Base-by-base conservation (phyloP, 345 rosid genomes). In the Citrus hindsii region DNA sequence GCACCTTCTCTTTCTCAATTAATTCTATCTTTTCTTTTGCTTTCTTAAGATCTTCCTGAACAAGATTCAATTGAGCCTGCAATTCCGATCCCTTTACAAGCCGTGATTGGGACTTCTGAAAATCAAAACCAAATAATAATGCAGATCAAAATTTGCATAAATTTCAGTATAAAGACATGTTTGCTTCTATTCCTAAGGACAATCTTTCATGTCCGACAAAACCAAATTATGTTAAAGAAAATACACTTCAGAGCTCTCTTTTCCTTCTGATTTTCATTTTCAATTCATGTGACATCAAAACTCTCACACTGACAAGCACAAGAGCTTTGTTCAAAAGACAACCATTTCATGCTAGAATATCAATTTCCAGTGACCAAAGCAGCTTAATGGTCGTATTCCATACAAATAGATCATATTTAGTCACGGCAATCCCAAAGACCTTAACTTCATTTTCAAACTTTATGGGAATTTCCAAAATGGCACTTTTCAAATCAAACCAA, bases 31-130 rank as follows among this genome's bases (percentile, higher is more conserved):
- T 83, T 83, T 94, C 97, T 78, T 88, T 96, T 0, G 99, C 92
- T 85, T 89, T 91, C 92, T 94, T 96, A 24, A 94, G 83, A 82
- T 96, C 99, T 78, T 96, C 98, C 90, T 90, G 94, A 64, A 89
- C 84, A 63, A 67, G 85, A 84, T 62, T 86, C 88, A 92, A 79
- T 56, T 95, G 98, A 9, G 86, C 79, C 84, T 88, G 92, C 32
- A 91, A 60, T 62, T 93, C 99, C 1, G 89, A 76, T 63, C 89
- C 97, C 87, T 86, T 96, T 48, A 53, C 86, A 18, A 77, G 72
- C 42, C 94, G 85, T 25, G 86, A 61, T 76, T 80, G 91, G 9
- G 88, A 84, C 82, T 85, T 96, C 99, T 92, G 89, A 80, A n/a
- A 81, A 81, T 40, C 61, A 83, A 62, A 84, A 67, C 33, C 64